These are phyloP conservation scores for Starmerella bombi DNA, from an alignment of 805 yeast species.

Conservation along the genomic window DNA sequence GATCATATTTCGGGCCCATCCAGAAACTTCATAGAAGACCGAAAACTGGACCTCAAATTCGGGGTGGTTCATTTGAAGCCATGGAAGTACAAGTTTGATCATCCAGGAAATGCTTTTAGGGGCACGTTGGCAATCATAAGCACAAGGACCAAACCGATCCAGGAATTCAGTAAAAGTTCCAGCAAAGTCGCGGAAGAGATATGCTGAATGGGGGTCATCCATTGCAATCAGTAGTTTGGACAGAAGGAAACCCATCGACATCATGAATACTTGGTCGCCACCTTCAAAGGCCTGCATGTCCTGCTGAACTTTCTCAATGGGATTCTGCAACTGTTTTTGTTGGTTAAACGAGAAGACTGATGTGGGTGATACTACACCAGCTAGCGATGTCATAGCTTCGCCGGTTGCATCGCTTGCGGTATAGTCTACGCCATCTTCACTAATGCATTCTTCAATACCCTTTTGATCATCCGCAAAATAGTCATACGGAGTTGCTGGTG, in stretches of 20 bases:
- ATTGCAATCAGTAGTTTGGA: conserved; percentile 13
- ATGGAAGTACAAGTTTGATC: conserved; percentile 14
- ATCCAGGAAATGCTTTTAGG: conserved; percentile 12
- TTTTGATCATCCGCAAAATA: no score
- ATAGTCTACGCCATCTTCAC: neutral
- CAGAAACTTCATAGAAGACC: conserved; percentile 12
- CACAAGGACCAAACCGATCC: conserved; percentile 15
- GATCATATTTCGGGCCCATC: conserved; percentile 13
- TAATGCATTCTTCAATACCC: neutral
- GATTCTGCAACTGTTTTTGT: no score
- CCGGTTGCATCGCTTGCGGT: neutral
- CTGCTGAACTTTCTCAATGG: conserved; percentile 1
- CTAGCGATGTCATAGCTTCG: neutral
- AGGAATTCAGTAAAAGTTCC: conserved; percentile 14
- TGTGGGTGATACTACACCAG: neutral
- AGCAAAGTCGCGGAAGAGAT: conserved; percentile 19
- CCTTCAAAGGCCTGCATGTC: conserved; percentile 4
- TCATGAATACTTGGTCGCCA: conserved; percentile 12
- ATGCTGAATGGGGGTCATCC: conserved; percentile 12
- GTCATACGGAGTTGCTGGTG: no score
- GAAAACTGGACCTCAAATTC: conserved; percentile 1
- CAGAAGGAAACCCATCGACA: conserved; percentile 4
- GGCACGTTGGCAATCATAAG: conserved; percentile 9
- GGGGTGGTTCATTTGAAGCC: conserved; percentile 5
- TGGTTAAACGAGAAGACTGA: neutral